Percentiles rank a stretch among this genome's conserved stretches.
phyloP scores from a whole-genome alignment of 257 asterid genomes.

The Capsicum baccatum region DNA sequence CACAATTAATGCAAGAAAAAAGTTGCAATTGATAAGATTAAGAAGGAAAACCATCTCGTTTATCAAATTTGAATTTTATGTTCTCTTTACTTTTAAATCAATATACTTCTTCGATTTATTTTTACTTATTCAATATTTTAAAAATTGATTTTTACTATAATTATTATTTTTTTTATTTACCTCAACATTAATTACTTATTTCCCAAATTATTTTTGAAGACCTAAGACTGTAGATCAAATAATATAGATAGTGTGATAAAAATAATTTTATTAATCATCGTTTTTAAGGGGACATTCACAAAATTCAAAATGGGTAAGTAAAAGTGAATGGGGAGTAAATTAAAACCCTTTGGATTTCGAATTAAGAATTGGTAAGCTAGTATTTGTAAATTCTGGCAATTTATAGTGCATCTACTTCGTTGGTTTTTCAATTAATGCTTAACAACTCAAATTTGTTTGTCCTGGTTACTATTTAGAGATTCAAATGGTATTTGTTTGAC shows the following conservation, averaged over 20 bases:
- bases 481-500: neutral
- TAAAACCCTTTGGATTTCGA: neutral
- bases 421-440: neutral
- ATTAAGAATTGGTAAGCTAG: neutral
- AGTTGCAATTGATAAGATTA: neutral
- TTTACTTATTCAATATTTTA: no score
- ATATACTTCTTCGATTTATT: neutral
- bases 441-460: neutral
- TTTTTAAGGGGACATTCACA: no score
- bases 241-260: no score
- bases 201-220: no score
- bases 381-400: neutral
- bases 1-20: neutral
- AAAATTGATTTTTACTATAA: no score
- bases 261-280: no score
- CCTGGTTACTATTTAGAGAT: neutral
- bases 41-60: neutral
- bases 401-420: neutral
- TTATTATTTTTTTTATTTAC: no score
- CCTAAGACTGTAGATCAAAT: no score
- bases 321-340: neutral
- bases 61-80: conserved; percentile 14
- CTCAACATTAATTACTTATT: no score
- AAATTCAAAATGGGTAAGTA: no score
- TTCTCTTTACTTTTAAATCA: neutral